Conservation (phyloP, 495 filamentous ascomycete species). For the Talaromyces proteolyticus region DNA sequence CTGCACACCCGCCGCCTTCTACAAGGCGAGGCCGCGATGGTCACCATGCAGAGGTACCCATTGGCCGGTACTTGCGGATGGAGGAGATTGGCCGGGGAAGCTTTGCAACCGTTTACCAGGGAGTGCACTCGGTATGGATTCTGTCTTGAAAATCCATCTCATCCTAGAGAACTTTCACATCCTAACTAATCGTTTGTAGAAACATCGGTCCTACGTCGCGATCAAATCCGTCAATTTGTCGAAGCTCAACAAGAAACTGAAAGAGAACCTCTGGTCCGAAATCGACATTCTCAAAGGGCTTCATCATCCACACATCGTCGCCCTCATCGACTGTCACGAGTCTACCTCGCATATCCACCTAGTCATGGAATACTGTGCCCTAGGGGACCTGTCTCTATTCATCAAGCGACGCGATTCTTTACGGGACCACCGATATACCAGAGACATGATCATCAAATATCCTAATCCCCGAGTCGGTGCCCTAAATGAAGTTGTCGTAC, state of each 20-base stretch:
- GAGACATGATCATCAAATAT: conserved; percentile 85
- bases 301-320: conserved; percentile 94
- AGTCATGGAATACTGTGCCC: conserved; percentile 96
- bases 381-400: conserved; percentile 88
- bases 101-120: conserved; percentile 90
- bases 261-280: conserved; percentile 91
- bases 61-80: conserved; percentile 72
- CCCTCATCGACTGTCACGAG: conserved; percentile 89
- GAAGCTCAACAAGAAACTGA: conserved; percentile 90
- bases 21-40: conserved; percentile 36
- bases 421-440: conserved; percentile 65
- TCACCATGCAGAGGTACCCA: conserved; percentile 50
- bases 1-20: conserved; percentile 18
- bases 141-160: background rate
- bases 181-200: conserved; percentile 23
- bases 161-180: background rate
- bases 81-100: conserved; percentile 91
- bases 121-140: conserved; percentile 70
- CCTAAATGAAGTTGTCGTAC: conserved; percentile 85
- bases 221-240: conserved; percentile 91
- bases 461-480: conserved; percentile 75
- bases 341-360: conserved; percentile 83
- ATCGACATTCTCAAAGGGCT: conserved; percentile 89
- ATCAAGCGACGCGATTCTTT: conserved; percentile 88
- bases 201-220: conserved; percentile 67